Base-by-base conservation (phyloP, 1,139 yeast species). In the Insectozyma bohioensis region DNA sequence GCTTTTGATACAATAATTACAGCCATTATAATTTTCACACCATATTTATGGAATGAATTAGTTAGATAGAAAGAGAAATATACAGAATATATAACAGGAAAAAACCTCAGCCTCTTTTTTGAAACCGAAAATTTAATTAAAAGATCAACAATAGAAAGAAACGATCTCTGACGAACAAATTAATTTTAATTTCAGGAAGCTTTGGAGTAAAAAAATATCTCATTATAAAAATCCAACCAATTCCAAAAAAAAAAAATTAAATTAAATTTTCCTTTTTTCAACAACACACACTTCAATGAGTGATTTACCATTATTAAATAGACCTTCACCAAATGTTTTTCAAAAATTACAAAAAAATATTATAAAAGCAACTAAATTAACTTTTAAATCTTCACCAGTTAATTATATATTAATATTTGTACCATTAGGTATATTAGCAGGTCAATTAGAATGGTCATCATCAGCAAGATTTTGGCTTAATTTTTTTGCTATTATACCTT, bases 401-500 rank as follows among this genome's bases (percentile, higher is more conserved):
- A 92, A 90, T 57, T 72, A 78, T 47, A 62, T 92, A 30, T 65
- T 92, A 28, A 52, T 88, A 1, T 86, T 87, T 56, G 95, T 90
- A 9, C 97, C 97, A 3, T 49, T 92, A 16, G 98, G 97, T n/a
- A 63, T 90, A 15, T 34, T 78, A 10, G 80, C 92, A 17, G 95
- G 92, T 3, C 56, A 56, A 29, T 54, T 80, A 12, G 68, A 58
- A 8, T 72, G 80, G 72, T 63, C 79, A 5, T 67, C 95, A 9
- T 67, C 70, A 29, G 67, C 75, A 33, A 66, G 80, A 3, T 92
- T 92, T 51, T 55, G 75, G 58, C 63, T 87, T 48, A 92, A 92
- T 56, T 92, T 92, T 63, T 54, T 86, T 39, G 96, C 95, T 17
- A 92, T 92, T 47, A 79, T 92, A 22, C 98, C 98, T 12, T 68